Base-by-base conservation (phyloP, 352 stramenopile species). In the Phytophthora citricola region DNA sequence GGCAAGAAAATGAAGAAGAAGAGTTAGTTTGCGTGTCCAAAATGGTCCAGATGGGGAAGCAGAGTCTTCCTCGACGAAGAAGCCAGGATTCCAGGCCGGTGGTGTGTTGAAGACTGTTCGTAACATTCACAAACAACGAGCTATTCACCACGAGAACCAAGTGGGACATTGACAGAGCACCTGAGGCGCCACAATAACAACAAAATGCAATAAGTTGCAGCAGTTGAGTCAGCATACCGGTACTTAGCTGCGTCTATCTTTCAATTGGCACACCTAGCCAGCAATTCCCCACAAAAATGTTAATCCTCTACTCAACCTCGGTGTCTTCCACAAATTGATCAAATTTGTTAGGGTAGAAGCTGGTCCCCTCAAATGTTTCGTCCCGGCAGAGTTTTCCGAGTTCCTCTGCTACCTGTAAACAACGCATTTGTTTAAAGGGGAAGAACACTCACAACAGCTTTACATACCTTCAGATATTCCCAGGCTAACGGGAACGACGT, bases 261-360 rank as follows among this genome's bases (percentile, higher is more conserved):
- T 61, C 52, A 52, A 27, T 56, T 64, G 46, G 53, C 55, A 39
- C 47, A 58, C 29, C 10, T 53, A 54, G 20, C 39, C 27, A 48
- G 32, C 36, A 40, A 12, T 14, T 24, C 24, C 44, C 26, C 43
- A 56, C 27, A 56, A 62, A 63, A 65, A 56, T 36, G 9, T 41
- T 48, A 55, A 40, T 39, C 31, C 22, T 61, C 40, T 60, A 72
- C 32, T 63, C 56, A 44, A 66, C 62, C 6, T 66, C 45, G 15
- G 65, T 54, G 24, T 56, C 52, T 55, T 58, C 36, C 46, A 67
- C 63, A 64, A 91, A 92, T 52, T 77, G 29, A 36, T 76, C 75
- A 74, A 98, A 98, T 5, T 70, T 76, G 76, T 99, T 99, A 2
- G 90, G 87, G 75, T 97, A 99, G 62, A 98, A 99, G 64, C 96